Evolutionary conservation across 441 rosid species (phyloP).

Genomic region (Daphne laureola): DNA sequence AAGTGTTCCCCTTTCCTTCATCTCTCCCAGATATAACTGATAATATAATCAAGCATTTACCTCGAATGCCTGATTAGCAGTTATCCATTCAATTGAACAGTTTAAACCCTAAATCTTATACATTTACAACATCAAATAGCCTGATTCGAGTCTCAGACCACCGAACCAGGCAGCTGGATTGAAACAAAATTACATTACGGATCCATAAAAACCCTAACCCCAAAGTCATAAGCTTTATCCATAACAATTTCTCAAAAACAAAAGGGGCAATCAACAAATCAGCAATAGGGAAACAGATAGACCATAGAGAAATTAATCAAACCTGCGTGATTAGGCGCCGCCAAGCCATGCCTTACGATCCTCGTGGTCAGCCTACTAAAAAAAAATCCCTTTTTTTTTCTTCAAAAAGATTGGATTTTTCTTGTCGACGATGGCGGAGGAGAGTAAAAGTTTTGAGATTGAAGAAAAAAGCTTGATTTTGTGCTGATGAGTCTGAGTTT

Average conservation of each 20-base stretch:
- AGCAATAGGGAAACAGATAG: not conserved
- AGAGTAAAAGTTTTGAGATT: no score
- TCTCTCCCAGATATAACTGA: not conserved
- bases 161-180: not conserved
- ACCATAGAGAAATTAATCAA: conserved; percentile 1
- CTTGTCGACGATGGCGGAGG: no score
- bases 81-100: not conserved
- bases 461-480: no score
- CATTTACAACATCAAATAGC: not conserved
- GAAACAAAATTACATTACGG: conserved; percentile 8
- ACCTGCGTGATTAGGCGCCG: conserved; percentile 76
- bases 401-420: no score
- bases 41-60: not conserved
- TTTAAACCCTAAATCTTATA: not conserved
- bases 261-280: not conserved
- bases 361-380: conserved; percentile 11
- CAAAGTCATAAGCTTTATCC: not conserved
- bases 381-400: conserved; percentile 9
- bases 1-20: no score
- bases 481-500: no score
- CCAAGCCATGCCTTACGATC: conserved; percentile 61
- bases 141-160: conserved; percentile 2
- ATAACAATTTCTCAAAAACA: not conserved
- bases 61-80: no score
- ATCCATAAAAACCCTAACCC: conserved; percentile 6